phyloP scores from a whole-genome alignment of 306 rosid genomes.

The Vicia faba region DNA sequence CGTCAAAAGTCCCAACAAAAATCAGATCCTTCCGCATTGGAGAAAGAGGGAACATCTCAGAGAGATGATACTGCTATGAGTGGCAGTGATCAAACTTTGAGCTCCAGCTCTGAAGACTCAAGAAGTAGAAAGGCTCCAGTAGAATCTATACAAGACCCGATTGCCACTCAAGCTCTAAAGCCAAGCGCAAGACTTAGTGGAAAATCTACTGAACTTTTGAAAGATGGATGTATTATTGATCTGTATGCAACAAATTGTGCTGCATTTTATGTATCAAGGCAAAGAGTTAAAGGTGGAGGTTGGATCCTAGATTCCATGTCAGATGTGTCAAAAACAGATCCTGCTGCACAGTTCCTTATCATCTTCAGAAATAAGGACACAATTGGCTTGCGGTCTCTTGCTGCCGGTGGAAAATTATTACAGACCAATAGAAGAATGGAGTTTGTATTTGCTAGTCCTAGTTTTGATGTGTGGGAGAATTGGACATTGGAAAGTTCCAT shows the following conservation, averaged over 20 bases:
- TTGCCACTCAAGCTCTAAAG: constrained; percentile 54
- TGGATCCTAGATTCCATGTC: constrained; percentile 86
- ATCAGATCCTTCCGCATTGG: constrained; percentile 54
- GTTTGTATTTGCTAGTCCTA: constrained; percentile 95
- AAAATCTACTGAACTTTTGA: constrained; percentile 72
- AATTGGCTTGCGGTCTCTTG: too few relatives aligned
- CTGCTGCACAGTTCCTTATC: constrained; percentile 91
- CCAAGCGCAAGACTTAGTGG: constrained; percentile 63
- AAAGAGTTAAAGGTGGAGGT: constrained; percentile 93
- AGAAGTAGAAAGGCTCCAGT: constrained; percentile 80
- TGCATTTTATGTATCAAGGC: constrained; percentile 78
- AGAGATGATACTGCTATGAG: constrained; percentile 91
- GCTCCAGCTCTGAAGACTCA: constrained; percentile 82
- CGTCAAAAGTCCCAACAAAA: too few relatives aligned
- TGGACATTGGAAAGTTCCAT: constrained; percentile 86
- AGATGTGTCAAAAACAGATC: constrained; percentile 90
- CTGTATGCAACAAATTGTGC: constrained; percentile 72
- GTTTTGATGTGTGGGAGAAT: constrained; percentile 98
- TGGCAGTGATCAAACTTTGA: constrained; percentile 88
- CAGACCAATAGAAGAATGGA: constrained; percentile 96
- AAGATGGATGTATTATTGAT: constrained; percentile 84
- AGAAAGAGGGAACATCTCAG: constrained; percentile 91
- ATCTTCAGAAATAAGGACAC: too few relatives aligned
- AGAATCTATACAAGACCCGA: constrained; percentile 71
- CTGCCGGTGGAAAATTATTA: constrained; percentile 95